Base-by-base conservation (phyloP, 257 asterid species). In the Lavandula angustifolia region DNA sequence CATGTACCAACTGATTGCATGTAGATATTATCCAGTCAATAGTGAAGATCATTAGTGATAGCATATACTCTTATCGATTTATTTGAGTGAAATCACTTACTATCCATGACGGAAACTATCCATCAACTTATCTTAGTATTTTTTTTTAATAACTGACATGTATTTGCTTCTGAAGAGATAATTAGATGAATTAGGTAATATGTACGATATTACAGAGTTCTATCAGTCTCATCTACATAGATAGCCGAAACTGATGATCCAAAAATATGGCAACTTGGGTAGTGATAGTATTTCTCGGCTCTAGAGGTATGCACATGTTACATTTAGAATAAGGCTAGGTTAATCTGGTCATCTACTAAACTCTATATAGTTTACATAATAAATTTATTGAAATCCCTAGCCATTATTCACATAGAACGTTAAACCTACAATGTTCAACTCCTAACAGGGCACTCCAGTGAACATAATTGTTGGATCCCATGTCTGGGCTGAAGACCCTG, bases 391-490 rank as follows among this genome's bases (percentile, higher is more conserved):
- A 52, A 49, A 49, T 10, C 61, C 60, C 38, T 50, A 35, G 38
- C 46, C 43, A 41, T 54, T 68, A 37, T 62, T 69, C 52, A 43
- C n/a, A 48, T 46, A 42, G 51, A 42, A 47, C 44, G 41, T 62
- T 41, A 69, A 68, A 10, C 43, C 54, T 53, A 46, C 52, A 16
- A 41, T 42, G 49, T 60, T 76, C 54, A 49, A 60, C 50, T 68
- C 65, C 48, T 57, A 59, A 50, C 87, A 94, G 97, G 96, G 96
- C 31, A 85, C 96, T 73, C 69, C 84, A 31, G 99, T 94, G 68
- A 87, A 89, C 72, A 90, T 94, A 67, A 90, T 90, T 58, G 96
- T 79, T 51, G 97, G 97, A 37, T 94, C 99, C 66, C 85, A 94
- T 51, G 95, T 94, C 70, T 94, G 99, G 99, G 73, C 69, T 50